Evolutionary conservation across 2,329 filamentous ascomycete genomes (phyloP).

Genomic region (Xylariaceae sp.): DNA sequence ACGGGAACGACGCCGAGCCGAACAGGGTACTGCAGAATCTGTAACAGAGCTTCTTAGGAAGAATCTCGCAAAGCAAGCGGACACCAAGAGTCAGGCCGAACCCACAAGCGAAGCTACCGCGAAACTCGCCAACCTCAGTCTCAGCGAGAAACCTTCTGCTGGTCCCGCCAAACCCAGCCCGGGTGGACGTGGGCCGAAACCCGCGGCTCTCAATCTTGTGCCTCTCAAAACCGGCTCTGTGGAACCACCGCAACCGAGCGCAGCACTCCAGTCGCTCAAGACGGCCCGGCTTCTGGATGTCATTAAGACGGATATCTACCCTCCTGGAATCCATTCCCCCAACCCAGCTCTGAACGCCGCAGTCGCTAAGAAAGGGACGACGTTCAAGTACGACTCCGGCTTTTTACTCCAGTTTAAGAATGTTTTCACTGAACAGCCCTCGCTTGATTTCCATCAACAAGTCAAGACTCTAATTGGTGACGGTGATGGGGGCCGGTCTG

Average conservation of each 20-base stretch:
- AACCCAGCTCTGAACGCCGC: conserved; percentile 88
- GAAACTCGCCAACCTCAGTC: conserved; percentile 56
- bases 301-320: conserved; percentile 79
- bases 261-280: conserved; percentile 90
- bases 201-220: conserved; percentile 84
- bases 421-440: conserved; percentile 96
- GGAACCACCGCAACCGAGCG: conserved; percentile 90
- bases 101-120: conserved; percentile 46
- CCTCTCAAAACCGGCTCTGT: conserved; percentile 80
- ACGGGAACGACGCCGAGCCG: conserved; percentile 59
- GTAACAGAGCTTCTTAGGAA: conserved; percentile 56
- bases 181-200: conserved; percentile 68
- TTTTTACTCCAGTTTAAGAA: conserved; percentile 96
- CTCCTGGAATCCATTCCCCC: conserved; percentile 80
- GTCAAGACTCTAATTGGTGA: conserved; percentile 88
- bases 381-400: conserved; percentile 91
- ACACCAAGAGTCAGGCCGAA: conserved; percentile 46
- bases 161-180: conserved; percentile 55
- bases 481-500: conserved; percentile 63
- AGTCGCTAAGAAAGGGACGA: conserved; percentile 75
- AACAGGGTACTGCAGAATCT: conserved; percentile 49
- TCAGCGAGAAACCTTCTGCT: conserved; percentile 55
- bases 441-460: conserved; percentile 87
- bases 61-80: conserved; percentile 40
- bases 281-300: conserved; percentile 86